Base-by-base conservation (phyloP, 345 rosid species). In the Euclidium syriacum region DNA sequence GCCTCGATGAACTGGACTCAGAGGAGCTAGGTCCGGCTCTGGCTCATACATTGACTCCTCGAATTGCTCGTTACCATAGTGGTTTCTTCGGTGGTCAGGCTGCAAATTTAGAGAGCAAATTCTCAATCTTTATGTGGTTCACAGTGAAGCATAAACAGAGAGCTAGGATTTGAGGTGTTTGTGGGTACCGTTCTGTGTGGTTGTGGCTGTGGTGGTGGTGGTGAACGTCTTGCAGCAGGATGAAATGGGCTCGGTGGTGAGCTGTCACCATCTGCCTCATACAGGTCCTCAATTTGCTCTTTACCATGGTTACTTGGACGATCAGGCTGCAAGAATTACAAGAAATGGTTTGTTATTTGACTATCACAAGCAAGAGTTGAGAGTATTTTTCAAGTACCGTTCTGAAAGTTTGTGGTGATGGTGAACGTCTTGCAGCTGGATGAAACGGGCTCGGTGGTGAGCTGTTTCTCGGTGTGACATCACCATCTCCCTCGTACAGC, bases 391-490 rank as follows among this genome's bases (percentile, higher is more conserved):
- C 12, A 7, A 12, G 39, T 62, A 62, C 67, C 47, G 43, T 52
- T 64, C 23, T 41, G 66, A 36, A 47, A 47, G 43, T 1, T 33
- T 44, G 43, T 22, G 65, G 54, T 60, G 65, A 54, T 14, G 54
- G 65, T 7, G 65, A 60, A 9, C 43, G 55, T 16, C 16, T 60
- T 10, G 52, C 66, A 0, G 53, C 24, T 24, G 60, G 73, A 51
- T 68, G 73, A 41, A 59, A 68, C 0, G 73, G 73, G 67, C 60
- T 68, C 1, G 53, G 66, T 12, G 67, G 66, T 50, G 67, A 59
- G 67, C 38, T 59, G 73, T 11, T 60, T 68, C 53, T 46, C 1
- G 61, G 73, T 68, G 53, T 59, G 0, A 59, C 38, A 32, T 68
- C 29, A 3, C 53, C 73, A 25, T 68, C 60, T 50, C 11, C 5